These are phyloP conservation scores for Comarum palustre DNA, from an alignment of 306 rosid species.

Conservation along the genomic window DNA sequence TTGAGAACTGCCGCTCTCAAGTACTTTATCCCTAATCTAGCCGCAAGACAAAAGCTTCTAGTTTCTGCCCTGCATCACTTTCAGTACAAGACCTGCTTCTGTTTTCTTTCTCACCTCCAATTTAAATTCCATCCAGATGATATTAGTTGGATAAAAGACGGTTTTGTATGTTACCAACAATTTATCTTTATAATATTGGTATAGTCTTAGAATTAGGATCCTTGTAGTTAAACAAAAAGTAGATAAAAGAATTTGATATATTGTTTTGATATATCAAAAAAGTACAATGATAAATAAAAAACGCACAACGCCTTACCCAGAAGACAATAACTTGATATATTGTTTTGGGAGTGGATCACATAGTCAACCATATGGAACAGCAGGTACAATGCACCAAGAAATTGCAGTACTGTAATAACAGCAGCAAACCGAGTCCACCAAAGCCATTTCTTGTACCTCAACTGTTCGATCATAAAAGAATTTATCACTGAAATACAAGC, in stretches of 20 bases:
- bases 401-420: constrained; percentile 47
- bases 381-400: constrained; percentile 55
- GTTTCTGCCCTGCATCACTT: too few relatives aligned
- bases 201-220: background rate
- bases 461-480: constrained; percentile 36
- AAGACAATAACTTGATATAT: constrained; percentile 36
- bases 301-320: constrained; percentile 46
- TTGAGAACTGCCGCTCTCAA: too few relatives aligned
- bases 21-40: too few relatives aligned
- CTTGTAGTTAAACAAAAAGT: background rate
- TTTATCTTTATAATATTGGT: background rate
- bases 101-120: background rate
- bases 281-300: background rate
- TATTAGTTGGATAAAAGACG: background rate
- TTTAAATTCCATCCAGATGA: background rate
- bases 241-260: background rate
- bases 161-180: background rate
- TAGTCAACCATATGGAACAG: constrained; percentile 29
- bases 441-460: constrained; percentile 64
- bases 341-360: constrained; percentile 31
- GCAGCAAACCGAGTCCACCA: constrained; percentile 68
- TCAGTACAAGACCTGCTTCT: background rate
- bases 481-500: constrained; percentile 5
- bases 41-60: too few relatives aligned
- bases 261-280: too few relatives aligned